Conservation (phyloP, 176 grass and related monocot species). For the Neostapfia colusana region DNA sequence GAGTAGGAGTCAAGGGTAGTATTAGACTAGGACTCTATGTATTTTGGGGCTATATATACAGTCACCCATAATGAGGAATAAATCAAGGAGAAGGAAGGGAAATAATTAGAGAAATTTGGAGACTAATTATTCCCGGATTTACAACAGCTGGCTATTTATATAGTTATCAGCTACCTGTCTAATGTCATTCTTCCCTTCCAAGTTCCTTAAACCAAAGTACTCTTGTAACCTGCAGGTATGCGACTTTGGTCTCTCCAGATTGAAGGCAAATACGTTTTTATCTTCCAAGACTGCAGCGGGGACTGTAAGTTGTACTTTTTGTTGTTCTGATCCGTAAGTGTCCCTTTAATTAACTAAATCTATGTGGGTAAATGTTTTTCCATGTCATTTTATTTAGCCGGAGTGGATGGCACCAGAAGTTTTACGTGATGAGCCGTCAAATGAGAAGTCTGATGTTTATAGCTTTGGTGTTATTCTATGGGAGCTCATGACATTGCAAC, state of each 20-base stretch:
- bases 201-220: neutral
- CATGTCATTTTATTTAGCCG: constrained; percentile 47
- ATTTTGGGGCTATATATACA: too few relatives aligned
- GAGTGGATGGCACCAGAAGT: constrained; percentile 97
- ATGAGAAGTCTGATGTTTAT: constrained; percentile 93
- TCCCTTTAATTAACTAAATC: constrained; percentile 1
- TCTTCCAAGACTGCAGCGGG: constrained; percentile 85
- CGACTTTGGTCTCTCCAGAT: constrained; percentile 83
- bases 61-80: too few relatives aligned
- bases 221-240: constrained; percentile 50
- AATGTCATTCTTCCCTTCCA: neutral
- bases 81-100: too few relatives aligned
- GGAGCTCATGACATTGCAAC: constrained; percentile 90
- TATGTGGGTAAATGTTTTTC: neutral
- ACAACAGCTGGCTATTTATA: too few relatives aligned
- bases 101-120: too few relatives aligned
- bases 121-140: too few relatives aligned
- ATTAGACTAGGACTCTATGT: too few relatives aligned
- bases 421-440: constrained; percentile 67
- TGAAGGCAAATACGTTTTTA: constrained; percentile 88
- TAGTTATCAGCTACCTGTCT: neutral
- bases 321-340: neutral
- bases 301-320: constrained; percentile 53
- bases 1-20: too few relatives aligned
- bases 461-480: constrained; percentile 83